phyloP scores from a whole-genome alignment of 306 rosid species.

The Oemleria cerasiformis region DNA sequence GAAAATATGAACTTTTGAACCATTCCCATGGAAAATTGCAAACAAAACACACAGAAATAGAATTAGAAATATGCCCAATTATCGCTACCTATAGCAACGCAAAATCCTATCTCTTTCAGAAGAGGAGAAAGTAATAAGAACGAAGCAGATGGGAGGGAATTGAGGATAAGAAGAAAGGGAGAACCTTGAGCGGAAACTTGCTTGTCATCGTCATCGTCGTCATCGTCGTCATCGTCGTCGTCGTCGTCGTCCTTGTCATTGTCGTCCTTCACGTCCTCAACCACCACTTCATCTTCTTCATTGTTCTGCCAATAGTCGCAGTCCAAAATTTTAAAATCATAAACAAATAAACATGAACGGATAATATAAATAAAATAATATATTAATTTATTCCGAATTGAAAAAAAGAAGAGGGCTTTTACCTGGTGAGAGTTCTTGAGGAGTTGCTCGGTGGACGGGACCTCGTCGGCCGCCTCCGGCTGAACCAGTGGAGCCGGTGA shows the following conservation, averaged over 20 bases:
- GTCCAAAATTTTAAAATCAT: not conserved
- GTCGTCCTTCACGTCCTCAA: constrained; percentile 76
- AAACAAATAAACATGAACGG: not conserved
- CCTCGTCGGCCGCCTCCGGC: constrained; percentile 30
- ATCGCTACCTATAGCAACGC: not conserved
- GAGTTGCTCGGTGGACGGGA: constrained; percentile 34
- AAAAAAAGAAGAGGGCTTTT: not conserved
- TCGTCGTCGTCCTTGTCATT: constrained; percentile 44
- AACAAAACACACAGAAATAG: not conserved
- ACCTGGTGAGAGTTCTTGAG: constrained; percentile 49
- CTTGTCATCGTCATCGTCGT: constrained; percentile 45
- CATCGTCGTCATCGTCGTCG: constrained; percentile 56
- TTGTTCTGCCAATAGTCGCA: constrained; percentile 30
- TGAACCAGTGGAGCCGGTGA: constrained; percentile 75
- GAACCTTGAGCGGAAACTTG: constrained; percentile 63
- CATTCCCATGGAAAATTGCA: no score
- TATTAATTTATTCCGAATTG: not conserved
- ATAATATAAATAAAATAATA: not conserved
- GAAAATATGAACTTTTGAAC: no score
- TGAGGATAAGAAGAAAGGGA: not conserved
- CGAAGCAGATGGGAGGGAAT: not conserved
- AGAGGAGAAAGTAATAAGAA: no score
- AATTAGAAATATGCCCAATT: not conserved
- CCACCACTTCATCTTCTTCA: constrained; percentile 50
- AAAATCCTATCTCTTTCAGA: not conserved